Conservation (phyloP, 2,329 filamentous ascomycete species). For the Penicillium digitatum region DNA sequence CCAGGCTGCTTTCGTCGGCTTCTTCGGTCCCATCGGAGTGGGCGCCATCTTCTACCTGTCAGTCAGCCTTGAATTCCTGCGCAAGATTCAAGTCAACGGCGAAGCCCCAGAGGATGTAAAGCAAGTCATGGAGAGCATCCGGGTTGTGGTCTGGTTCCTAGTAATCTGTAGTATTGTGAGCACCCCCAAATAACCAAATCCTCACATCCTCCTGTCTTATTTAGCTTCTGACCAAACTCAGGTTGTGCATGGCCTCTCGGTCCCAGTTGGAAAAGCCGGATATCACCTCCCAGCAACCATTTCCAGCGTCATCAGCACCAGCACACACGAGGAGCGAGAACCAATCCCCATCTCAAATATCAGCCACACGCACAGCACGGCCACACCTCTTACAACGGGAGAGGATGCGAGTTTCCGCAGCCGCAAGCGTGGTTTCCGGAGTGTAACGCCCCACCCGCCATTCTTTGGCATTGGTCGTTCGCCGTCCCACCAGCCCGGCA, state of each 20-base stretch:
- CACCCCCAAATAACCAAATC: background rate
- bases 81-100: constrained; percentile 55
- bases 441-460: constrained; percentile 17
- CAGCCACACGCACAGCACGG: constrained; percentile 34
- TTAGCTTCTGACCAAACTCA: constrained; percentile 25
- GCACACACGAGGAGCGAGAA: constrained; percentile 28
- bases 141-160: constrained; percentile 80
- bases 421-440: constrained; percentile 24
- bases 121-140: constrained; percentile 62
- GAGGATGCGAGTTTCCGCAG: constrained; percentile 20
- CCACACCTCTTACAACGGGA: constrained; percentile 18
- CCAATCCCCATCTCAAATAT: constrained; percentile 29
- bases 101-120: constrained; percentile 62
- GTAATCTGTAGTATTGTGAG: constrained; percentile 73
- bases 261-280: constrained; percentile 59
- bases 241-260: constrained; percentile 77
- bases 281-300: constrained; percentile 47
- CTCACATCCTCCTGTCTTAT: too few relatives aligned
- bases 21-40: constrained; percentile 90
- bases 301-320: constrained; percentile 45
- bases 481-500: constrained; percentile 21
- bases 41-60: constrained; percentile 89
- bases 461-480: constrained; percentile 29
- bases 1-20: constrained; percentile 82
- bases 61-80: constrained; percentile 70